Evolutionary conservation across 2,329 filamentous ascomycete species (phyloP).

Genomic region (Trichoderma afroharzianum): DNA sequence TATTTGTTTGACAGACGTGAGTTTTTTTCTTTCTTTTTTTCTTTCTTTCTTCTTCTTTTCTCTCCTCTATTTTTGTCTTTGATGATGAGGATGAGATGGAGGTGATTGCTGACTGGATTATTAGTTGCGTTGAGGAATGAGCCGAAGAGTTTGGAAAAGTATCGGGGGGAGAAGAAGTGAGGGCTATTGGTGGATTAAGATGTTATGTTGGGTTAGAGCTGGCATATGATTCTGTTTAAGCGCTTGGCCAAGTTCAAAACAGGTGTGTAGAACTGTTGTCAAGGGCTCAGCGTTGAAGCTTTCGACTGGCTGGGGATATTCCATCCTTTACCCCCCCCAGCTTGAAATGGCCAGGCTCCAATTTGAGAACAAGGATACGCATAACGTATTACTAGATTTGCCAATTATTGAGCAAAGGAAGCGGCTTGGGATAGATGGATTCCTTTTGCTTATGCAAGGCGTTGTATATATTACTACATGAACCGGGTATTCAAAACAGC

Average conservation of each 20-base stretch:
- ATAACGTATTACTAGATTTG: neutral
- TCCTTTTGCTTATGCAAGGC: neutral
- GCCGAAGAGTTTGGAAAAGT: slow-evolving; percentile 27
- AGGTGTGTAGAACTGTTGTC: neutral
- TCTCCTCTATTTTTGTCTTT: neutral
- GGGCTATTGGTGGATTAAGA: neutral
- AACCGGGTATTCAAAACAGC: neutral
- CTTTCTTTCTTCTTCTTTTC: no score
- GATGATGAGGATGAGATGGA: neutral
- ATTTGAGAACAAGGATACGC: neutral
- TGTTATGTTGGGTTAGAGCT: neutral
- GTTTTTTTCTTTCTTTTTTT: slow-evolving; percentile 23
- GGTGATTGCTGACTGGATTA: neutral
- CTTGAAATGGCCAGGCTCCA: neutral
- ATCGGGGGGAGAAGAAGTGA: neutral
- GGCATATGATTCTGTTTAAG: neutral
- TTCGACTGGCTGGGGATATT: neutral
- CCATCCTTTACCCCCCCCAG: neutral
- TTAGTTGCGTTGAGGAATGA: slow-evolving; percentile 32
- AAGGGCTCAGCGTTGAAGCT: neutral
- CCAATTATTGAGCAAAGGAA: neutral
- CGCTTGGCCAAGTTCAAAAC: neutral
- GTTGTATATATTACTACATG: neutral
- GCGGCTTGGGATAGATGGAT: neutral
- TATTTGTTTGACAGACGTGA: slow-evolving; percentile 49